phyloP scores from a whole-genome alignment of 495 filamentous ascomycete genomes.

The Tuber umbilicatum region DNA sequence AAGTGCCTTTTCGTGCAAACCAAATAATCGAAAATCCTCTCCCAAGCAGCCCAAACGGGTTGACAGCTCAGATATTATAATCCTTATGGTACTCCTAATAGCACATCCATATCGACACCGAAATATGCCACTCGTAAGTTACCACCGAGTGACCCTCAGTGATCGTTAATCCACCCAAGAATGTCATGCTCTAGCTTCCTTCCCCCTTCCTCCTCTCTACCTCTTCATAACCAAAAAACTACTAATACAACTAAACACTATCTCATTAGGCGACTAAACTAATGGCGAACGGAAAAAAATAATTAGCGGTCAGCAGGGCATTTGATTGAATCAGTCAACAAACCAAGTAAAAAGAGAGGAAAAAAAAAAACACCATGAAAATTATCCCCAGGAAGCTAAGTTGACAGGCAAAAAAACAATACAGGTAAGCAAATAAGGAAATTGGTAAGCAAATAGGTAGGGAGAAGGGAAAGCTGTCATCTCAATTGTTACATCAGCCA shows the following conservation, averaged over 20 bases:
- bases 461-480: background rate
- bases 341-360: background rate
- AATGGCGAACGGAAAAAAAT: background rate
- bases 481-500: conserved; percentile 6
- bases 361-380: background rate
- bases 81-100: no score
- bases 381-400: background rate
- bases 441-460: background rate
- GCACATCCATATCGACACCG: background rate
- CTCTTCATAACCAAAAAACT: background rate
- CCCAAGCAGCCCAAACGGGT: no score
- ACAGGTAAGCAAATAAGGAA: background rate
- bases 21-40: no score
- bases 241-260: background rate
- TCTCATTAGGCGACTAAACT: background rate
- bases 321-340: background rate
- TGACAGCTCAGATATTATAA: no score
- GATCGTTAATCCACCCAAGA: background rate
- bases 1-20: no score
- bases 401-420: background rate
- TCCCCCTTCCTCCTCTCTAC: background rate
- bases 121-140: no score
- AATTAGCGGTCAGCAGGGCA: background rate
- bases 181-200: background rate
- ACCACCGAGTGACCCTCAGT: background rate